Conservation (phyloP, 2,329 filamentous ascomycete species). For the Aspergillus brasiliensis region DNA sequence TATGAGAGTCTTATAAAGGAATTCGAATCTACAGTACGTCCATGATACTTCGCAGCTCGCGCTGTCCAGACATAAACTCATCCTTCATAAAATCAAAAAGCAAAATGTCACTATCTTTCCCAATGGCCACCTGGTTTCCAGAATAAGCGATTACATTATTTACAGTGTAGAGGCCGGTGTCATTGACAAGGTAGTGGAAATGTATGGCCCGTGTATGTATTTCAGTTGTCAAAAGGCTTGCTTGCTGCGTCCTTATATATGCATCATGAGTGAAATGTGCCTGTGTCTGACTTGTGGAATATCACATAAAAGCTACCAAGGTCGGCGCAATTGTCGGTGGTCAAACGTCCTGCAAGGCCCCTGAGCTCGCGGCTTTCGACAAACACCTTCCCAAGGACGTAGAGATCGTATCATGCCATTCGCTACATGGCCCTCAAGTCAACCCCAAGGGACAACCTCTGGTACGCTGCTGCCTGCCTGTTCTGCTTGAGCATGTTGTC, state of each 20-base stretch:
- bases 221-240: conserved; percentile 13
- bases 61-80: conserved; percentile 38
- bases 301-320: conserved; percentile 71
- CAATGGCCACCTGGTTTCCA: conserved; percentile 94
- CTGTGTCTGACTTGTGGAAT: conserved; percentile 30
- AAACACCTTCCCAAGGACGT: conserved; percentile 83
- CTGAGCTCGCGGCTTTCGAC: conserved; percentile 92
- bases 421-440: conserved; percentile 88
- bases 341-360: conserved; percentile 97
- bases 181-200: conserved; percentile 82
- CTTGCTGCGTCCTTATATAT: conserved; percentile 3
- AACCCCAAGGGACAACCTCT: conserved; percentile 87
- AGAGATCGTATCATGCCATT: conserved; percentile 94
- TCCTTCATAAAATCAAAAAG: conserved; percentile 55
- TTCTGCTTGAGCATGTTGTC: no score
- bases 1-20: conserved; percentile 78
- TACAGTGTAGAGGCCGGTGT: conserved; percentile 96
- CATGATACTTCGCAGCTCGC: conserved; percentile 30
- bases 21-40: conserved; percentile 82
- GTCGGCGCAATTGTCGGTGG: conserved; percentile 93
- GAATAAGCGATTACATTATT: conserved; percentile 95
- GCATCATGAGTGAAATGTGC: not conserved
- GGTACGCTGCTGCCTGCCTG: conserved; percentile 51
- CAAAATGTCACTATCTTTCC: conserved; percentile 82
- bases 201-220: conserved; percentile 86